These are phyloP conservation scores for Geotrichum restrictum DNA, from an alignment of 1,139 yeast species.

Conservation along the genomic window DNA sequence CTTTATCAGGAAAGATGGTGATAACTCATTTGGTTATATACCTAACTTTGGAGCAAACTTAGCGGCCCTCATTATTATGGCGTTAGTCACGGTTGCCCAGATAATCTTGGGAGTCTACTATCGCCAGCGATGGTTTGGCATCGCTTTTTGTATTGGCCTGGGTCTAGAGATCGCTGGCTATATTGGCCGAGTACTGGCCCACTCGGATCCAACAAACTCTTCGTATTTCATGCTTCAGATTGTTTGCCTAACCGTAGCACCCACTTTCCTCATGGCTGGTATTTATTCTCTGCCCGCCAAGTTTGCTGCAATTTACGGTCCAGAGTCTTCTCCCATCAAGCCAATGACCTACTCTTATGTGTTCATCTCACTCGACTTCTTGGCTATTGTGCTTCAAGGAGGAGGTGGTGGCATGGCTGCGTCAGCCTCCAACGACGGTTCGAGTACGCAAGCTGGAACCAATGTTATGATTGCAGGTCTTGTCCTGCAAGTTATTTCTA, in stretches of 20 bases:
- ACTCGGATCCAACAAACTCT: conserved; percentile 39
- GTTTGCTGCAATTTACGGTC: conserved; percentile 64
- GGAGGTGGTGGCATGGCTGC: conserved; percentile 80
- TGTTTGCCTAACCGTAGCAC: conserved; percentile 70
- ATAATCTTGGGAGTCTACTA: conserved; percentile 43
- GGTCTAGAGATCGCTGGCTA: conserved; percentile 69
- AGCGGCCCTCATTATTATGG: conserved; percentile 47
- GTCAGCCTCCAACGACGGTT: conserved; percentile 43
- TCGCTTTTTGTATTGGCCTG: conserved; percentile 56
- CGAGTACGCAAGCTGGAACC: conserved; percentile 51
- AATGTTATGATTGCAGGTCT: conserved; percentile 80
- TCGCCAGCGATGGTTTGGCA: conserved; percentile 70
- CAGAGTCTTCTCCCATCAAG: conserved; percentile 53
- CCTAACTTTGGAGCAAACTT: conserved; percentile 49
- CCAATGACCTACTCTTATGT: conserved; percentile 74
- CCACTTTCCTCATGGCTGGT: conserved; percentile 87
- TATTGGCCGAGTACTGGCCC: conserved; percentile 53
- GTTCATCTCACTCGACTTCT: conserved; percentile 61
- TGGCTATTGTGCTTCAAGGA: conserved; percentile 74
- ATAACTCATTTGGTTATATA: conserved; percentile 40
- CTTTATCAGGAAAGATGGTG: conserved; percentile 21
- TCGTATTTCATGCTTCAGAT: conserved; percentile 60
- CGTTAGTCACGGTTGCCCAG: conserved; percentile 44
- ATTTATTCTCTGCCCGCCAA: conserved; percentile 74
- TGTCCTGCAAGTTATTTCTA: conserved; percentile 68